Percentiles rank a stretch among this genome's conserved stretches.
phyloP scores from a whole-genome alignment of 1,139 yeast species.

The Hansenula sp. region DNA sequence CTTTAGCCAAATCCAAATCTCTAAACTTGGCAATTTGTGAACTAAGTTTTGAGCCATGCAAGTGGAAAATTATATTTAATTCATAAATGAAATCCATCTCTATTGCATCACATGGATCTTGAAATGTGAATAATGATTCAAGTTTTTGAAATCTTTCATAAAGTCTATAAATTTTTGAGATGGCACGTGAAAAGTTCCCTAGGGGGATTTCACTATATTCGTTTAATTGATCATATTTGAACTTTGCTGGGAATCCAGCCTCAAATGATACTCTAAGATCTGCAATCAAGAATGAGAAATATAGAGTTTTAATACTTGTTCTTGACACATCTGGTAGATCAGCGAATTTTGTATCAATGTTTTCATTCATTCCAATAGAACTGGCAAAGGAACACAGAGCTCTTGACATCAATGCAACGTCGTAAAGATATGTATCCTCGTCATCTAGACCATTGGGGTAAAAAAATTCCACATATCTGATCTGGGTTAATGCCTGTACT shows the following conservation, averaged over 20 bases:
- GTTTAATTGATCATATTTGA: not conserved
- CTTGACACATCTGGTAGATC: not conserved
- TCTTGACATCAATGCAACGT: not conserved
- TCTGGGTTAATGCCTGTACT: not conserved
- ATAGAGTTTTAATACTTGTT: not conserved
- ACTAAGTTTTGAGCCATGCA: not conserved
- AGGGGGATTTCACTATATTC: not conserved
- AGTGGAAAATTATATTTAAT: not conserved
- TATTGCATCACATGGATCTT: slow-evolving; percentile 1
- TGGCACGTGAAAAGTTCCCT: not conserved
- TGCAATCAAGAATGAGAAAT: not conserved
- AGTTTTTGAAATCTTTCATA: not conserved
- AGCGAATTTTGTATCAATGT: not conserved
- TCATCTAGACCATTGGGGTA: not conserved
- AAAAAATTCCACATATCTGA: not conserved
- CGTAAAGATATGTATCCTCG: not conserved
- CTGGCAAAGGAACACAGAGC: not conserved
- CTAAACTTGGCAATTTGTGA: not conserved
- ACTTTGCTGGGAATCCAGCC: not conserved
- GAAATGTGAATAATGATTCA: not conserved
- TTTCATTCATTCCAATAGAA: not conserved
- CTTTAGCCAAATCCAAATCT: not conserved
- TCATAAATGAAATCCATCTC: not conserved
- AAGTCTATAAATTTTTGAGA: not conserved
- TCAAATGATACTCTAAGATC: not conserved